Base-by-base conservation (phyloP, 2,329 filamentous ascomycete species). In the Arthrinium phaeospermum region DNA sequence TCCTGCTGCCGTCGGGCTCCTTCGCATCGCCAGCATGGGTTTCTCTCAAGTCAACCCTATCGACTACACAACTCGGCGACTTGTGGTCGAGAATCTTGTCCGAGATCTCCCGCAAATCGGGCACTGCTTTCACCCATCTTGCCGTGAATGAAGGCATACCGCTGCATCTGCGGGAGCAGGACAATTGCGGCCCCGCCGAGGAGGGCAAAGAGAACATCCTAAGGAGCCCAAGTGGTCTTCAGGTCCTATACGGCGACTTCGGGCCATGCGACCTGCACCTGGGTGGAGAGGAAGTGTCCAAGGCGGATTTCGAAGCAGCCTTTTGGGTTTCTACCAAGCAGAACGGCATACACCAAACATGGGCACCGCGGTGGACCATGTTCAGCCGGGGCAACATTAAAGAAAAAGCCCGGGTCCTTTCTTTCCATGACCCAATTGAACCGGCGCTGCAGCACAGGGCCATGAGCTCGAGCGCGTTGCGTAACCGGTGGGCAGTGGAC, bases 341-440 rank as follows among this genome's bases (percentile, higher is more conserved):
- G 80, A 94, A 94, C 78, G 93, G 92, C 2, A 93, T 98, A 72
- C 83, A 85, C 47, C 96, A 98, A 83, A 91, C 89, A 1, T 98
- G 95, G 95, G 93, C 95, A 0, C 96, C 96, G 19, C 83, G 91
- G 0, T 95, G 94, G 86, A 97, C 95, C 37, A 98, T 98, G 95
- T 98, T 98, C 81, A 95, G 92, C 74, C 89, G 95, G 1, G 95
- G 96, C 4, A 98, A 98, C 81, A 86, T 98, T 73, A 93, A 91
- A 69, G 96, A 98, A 82, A 98, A 98, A 80, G 91, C 93, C 0
- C 86, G 96, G 16, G 82, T 98, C 1, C 82, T 97, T 5, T 80
- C 78, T 0, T 91, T 91, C 75, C 83, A 83, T 72, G n/a, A 45
- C 7, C 41, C 67, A 19, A 82, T 86, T 61, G 85, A 64, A 4